phyloP scores from a whole-genome alignment of 176 grass and related monocot genomes.

The Tillandsia fasciculata region DNA sequence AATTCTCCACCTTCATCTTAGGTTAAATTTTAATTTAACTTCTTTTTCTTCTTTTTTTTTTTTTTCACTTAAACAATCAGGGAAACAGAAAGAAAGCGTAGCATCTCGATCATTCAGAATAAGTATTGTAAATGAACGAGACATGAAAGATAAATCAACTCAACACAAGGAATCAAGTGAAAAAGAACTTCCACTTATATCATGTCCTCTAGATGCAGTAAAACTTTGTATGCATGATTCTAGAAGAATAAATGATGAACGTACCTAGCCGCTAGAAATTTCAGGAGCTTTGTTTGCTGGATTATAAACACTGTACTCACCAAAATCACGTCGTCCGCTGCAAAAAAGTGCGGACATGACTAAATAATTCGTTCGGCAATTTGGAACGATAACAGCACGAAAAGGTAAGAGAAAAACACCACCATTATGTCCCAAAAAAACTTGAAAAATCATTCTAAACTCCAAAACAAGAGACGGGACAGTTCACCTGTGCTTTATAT shows the following conservation, averaged over 20 bases:
- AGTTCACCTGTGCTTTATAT: constrained; percentile 78
- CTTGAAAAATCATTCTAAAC: too few species aligned
- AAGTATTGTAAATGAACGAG: too few species aligned
- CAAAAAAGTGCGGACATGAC: constrained; percentile 8
- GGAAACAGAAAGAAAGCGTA: too few species aligned
- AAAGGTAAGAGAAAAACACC: not conserved
- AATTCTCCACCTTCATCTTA: too few species aligned
- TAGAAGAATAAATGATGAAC: not conserved
- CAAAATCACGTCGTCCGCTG: constrained; percentile 76
- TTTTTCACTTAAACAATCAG: too few species aligned
- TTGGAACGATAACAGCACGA: not conserved
- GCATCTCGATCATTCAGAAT: too few species aligned
- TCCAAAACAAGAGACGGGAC: too few species aligned
- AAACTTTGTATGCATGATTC: not conserved
- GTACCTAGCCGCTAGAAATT: constrained; percentile 17
- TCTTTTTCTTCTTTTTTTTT: too few species aligned
- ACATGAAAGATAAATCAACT: too few species aligned
- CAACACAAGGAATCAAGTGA: too few species aligned
- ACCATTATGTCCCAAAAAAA: not conserved
- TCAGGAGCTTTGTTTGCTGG: constrained; percentile 32
- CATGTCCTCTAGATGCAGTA: not conserved
- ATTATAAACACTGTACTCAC: constrained; percentile 82
- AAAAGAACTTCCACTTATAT: too few species aligned
- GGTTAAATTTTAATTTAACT: too few species aligned
- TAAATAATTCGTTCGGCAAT: constrained; percentile 7